Base-by-base conservation (phyloP, 805 yeast species). In the Metschnikowia noctiluminum region DNA sequence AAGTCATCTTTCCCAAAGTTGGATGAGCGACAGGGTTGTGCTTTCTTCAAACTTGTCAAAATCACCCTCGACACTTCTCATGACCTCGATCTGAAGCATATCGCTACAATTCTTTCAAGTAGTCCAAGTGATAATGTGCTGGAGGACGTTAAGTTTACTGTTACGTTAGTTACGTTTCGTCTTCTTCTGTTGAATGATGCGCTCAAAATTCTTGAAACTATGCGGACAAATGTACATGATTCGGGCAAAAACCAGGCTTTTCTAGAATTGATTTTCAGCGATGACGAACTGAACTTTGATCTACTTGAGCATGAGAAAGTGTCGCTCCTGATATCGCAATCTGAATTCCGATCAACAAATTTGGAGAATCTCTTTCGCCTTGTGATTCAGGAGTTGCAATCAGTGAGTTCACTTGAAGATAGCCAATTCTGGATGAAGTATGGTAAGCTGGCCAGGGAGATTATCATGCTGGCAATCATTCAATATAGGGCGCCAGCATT, bases 11-110 rank as follows among this genome's bases (percentile, higher is more conserved):
- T 11, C 10, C n/a, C 2, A 3, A 10, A 10, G 9, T 34, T 31
- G 15, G 37, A 4, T 15, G 62, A 58, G 30, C 52, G 45, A n/a
- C 47, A 48, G 7, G 62, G 57, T 37, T 38, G 21, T 11, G 49
- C 48, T 1, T 43, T 51, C 11, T 49, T 50, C 26, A 61, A 60
- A 44, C 45, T 62, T n/a, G 43, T 61, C 35, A 51, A 53, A 13
- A 8, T 39, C 37, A n/a, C 34, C 6, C 15, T 34, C n/a, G 38
- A 36, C 13, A 21, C 39, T 21, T 36, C 38, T 21, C 21, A 21
- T 21, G 21, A 21, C 21, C 21, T 21, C 21, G 21, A 21, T 21
- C 21, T 21, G 21, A 21, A 21, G 4, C 21, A 21, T 21, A 21
- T 21, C 21, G 21, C 4, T 4, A 21, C 21, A 21, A 3, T 21